phyloP scores from a whole-genome alignment of 768 basidiomycete species.

The Vishniacozyma victoriae region DNA sequence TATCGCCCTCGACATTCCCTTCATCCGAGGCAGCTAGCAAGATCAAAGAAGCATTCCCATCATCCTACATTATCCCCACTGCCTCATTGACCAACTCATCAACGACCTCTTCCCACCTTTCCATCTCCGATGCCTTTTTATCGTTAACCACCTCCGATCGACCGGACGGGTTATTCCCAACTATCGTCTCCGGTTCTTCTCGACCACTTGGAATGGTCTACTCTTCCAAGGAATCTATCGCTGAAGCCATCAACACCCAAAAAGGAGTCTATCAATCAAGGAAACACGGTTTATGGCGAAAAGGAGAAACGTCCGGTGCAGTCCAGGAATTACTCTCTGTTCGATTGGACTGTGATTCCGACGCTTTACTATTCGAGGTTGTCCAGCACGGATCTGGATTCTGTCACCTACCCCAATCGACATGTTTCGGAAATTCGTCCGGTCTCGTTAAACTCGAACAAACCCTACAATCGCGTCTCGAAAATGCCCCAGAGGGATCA shows the following conservation, averaged over 20 bases:
- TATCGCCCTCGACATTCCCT: slow-evolving; percentile 56
- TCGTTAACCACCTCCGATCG: slow-evolving; percentile 77
- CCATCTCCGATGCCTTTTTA: slow-evolving; percentile 78
- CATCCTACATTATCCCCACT: slow-evolving; percentile 63
- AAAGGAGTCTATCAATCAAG: slow-evolving; percentile 94
- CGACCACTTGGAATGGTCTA: slow-evolving; percentile 79
- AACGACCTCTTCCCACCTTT: slow-evolving; percentile 59
- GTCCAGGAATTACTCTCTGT: slow-evolving; percentile 81
- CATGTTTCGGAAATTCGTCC: slow-evolving; percentile 79
- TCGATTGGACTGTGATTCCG: slow-evolving; percentile 82
- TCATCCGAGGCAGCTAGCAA: slow-evolving; percentile 60
- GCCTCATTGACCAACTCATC: slow-evolving; percentile 61
- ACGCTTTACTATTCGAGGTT: slow-evolving; percentile 85
- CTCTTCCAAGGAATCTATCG: slow-evolving; percentile 78
- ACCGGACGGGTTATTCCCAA: slow-evolving; percentile 85
- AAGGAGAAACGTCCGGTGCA: slow-evolving; percentile 92
- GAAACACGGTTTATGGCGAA: slow-evolving; percentile 91
- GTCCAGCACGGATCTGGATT: slow-evolving; percentile 81
- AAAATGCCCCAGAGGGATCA: slow-evolving; percentile 76
- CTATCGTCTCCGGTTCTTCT: slow-evolving; percentile 62
- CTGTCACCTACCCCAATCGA: slow-evolving; percentile 79
- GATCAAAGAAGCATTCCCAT: slow-evolving; percentile 53
- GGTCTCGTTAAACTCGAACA: slow-evolving; percentile 76
- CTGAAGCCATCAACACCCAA: slow-evolving; percentile 77
- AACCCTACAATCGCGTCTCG: slow-evolving; percentile 66